Evolutionary conservation across 1,284 basidiomycete species (phyloP).

Genomic region (Ustilago nuda): DNA sequence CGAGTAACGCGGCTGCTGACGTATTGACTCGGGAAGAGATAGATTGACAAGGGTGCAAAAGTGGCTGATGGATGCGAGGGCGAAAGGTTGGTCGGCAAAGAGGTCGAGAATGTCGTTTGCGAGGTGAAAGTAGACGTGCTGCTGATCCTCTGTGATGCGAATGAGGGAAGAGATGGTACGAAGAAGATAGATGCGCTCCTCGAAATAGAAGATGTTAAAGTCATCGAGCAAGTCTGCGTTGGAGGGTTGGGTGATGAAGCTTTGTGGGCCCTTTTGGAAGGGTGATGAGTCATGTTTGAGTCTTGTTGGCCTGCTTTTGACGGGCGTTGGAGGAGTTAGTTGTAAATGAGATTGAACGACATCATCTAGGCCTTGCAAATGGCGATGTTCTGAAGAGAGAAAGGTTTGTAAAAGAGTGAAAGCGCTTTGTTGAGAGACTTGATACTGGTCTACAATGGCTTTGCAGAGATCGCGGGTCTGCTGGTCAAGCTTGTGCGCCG

Average conservation of each 20-base stretch:
- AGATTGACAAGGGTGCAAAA: constrained; percentile 71
- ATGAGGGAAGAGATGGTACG: constrained; percentile 71
- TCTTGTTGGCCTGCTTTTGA: constrained; percentile 14
- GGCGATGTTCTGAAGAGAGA: constrained; percentile 81
- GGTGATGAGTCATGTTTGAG: constrained; percentile 13
- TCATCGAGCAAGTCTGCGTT: constrained; percentile 74
- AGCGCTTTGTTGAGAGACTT: constrained; percentile 81
- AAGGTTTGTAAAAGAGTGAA: constrained; percentile 80
- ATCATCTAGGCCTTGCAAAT: constrained; percentile 59
- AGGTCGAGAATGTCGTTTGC: constrained; percentile 75
- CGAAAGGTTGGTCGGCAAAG: constrained; percentile 76
- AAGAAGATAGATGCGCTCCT: constrained; percentile 78
- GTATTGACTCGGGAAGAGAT: constrained; percentile 73
- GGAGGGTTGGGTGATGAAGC: constrained; percentile 6
- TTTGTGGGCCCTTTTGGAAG: constrained; percentile 3
- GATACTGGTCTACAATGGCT: constrained; percentile 78
- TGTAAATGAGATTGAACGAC: constrained; percentile 23
- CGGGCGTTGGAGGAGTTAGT: constrained; percentile 16
- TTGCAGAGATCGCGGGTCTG: constrained; percentile 77
- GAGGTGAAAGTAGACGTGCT: constrained; percentile 74
- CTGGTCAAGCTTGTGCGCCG: constrained; percentile 74
- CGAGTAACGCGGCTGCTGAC: constrained; percentile 75
- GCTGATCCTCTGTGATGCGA: constrained; percentile 75
- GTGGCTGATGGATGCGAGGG: constrained; percentile 74
- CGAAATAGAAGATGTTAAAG: constrained; percentile 82